Evolutionary conservation across 805 yeast genomes (phyloP), one percentile per base, ranked within the genome.

Genomic region (Yarrowia sp.): DNA sequence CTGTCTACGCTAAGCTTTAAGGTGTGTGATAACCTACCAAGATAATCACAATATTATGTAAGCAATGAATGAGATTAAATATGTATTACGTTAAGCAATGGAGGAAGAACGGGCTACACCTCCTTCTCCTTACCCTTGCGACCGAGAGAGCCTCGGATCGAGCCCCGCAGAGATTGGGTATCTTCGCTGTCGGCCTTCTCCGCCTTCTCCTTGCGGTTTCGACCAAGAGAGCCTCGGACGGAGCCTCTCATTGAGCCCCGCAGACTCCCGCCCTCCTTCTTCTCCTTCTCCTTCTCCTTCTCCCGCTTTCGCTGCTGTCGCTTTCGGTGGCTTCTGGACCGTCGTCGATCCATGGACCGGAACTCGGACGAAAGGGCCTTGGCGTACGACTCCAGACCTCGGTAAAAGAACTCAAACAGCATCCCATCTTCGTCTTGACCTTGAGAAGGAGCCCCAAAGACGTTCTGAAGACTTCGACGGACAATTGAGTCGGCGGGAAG

Each of bases 1-100:
- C 85, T 36, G 81, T 83, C 39, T 69, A 73, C 44, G 75, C 80
- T 64, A 76, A 76, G 70, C 75, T 79, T 49, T 79, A 74, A 68
- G 42, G 30, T 24, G 30, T 24, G 30, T 24, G 30, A 24, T 24
- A 24, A 24, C 30, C 30, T 24, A 24, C 68, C 13, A n/a, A 12
- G 13, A n/a, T n/a, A 17, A 42, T 20, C 10, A 6, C 14, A 24
- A 33, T n/a, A n/a, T 52, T 19, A 34, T 52, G 43, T 52, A 52
- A 52, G 58, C 58, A 52, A 52, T 52, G 56, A 52, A 52, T 52
- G 56, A 34, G 30, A 13, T 50, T 34, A n/a, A 40, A 17, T 34
- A n/a, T 34, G 20, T 30, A 4, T 47, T 42, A 47, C 38, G 38
- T 30, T 47, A 15, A 47, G 52, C 52, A 47, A 46, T 20, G 30